These are phyloP conservation scores for Chaetomium tenue DNA, from an alignment of 495 filamentous ascomycete species.

Conservation along the genomic window DNA sequence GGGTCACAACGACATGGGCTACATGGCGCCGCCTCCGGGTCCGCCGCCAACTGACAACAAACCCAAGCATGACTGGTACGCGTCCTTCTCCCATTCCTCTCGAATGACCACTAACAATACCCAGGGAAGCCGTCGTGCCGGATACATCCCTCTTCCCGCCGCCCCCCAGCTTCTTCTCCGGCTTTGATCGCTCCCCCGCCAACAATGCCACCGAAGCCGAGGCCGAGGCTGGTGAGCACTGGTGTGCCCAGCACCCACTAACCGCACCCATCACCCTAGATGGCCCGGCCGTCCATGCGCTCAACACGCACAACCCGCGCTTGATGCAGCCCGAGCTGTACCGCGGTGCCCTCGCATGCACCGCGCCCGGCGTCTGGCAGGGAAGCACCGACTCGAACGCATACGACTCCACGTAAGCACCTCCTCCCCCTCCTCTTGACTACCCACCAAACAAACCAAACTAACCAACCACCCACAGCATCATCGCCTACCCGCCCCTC, in stretches of 20 bases:
- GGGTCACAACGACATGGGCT: constrained; percentile 25
- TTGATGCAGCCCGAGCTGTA: constrained; percentile 37
- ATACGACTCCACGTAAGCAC: constrained; percentile 45
- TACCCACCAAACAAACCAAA: not conserved
- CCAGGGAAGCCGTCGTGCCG: constrained; percentile 63
- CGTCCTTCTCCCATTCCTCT: not conserved
- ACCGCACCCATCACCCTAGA: constrained; percentile 53
- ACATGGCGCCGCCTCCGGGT: constrained; percentile 41
- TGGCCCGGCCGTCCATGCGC: constrained; percentile 39
- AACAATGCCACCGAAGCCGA: constrained; percentile 71
- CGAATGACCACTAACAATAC: not conserved
- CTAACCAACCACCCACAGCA: constrained; percentile 13
- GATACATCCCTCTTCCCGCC: constrained; percentile 81
- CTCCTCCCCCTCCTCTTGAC: not conserved
- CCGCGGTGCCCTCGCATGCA: constrained; percentile 34
- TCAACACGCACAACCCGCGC: constrained; percentile 37
- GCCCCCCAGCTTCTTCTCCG: constrained; percentile 64
- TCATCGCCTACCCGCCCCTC: constrained; percentile 69
- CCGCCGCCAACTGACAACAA: constrained; percentile 47
- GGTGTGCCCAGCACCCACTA: constrained; percentile 65
- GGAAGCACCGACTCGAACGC: constrained; percentile 35
- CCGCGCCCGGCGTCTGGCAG: constrained; percentile 47
- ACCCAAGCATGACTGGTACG: constrained; percentile 61
- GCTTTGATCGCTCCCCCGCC: constrained; percentile 63
- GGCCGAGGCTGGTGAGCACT: constrained; percentile 69